These are phyloP conservation scores for Aquilaria agallochum DNA, from an alignment of 441 rosid genomes.

Conservation along the genomic window DNA sequence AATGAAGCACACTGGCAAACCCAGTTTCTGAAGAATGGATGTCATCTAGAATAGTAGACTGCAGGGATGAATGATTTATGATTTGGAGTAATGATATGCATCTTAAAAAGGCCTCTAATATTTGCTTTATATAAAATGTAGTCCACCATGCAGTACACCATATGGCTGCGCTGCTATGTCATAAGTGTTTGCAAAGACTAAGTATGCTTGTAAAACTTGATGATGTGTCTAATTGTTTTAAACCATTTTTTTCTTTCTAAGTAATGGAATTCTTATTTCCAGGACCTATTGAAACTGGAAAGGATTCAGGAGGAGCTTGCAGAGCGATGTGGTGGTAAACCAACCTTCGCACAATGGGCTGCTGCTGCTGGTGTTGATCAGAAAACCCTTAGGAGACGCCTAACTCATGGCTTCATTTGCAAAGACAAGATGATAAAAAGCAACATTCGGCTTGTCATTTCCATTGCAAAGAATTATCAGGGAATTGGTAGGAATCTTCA, in stretches of 20 bases:
- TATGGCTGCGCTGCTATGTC: no score
- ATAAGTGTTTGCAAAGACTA: no score
- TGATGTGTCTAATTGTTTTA: neutral
- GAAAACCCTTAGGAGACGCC: conserved; percentile 61
- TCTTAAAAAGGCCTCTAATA: no score
- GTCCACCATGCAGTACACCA: no score
- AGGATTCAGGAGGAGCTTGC: conserved; percentile 66
- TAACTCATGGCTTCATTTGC: conserved; percentile 63
- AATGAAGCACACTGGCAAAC: neutral
- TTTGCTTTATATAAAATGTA: no score
- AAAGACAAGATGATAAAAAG: conserved; percentile 94
- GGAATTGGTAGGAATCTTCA: conserved; percentile 87
- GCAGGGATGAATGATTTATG: no score
- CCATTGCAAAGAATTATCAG: conserved; percentile 88
- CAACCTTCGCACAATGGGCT: conserved; percentile 88
- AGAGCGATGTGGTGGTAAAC: conserved; percentile 62
- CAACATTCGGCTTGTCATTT: conserved; percentile 91
- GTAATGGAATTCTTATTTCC: conserved; percentile 13
- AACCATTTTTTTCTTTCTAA: neutral
- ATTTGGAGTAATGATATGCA: no score
- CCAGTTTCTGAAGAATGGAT: conserved; percentile 3
- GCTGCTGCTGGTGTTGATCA: conserved; percentile 83
- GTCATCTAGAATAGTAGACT: neutral
- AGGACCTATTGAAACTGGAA: conserved; percentile 90
- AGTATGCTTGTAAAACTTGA: neutral